Conservation (phyloP, 1,284 basidiomycete genomes). For the Moesziomyces antarcticus region DNA sequence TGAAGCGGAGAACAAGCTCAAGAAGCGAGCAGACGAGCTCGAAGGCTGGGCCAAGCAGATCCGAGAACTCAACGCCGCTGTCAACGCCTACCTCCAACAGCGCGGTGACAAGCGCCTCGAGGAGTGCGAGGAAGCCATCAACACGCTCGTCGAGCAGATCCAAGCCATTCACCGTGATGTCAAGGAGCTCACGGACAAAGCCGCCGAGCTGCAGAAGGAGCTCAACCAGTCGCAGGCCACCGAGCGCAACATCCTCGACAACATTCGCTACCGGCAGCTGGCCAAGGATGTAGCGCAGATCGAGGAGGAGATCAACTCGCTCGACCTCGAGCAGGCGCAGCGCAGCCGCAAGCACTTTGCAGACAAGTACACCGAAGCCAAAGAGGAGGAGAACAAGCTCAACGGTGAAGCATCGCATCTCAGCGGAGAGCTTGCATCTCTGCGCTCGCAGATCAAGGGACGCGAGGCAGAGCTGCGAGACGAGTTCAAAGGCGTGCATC, state of each 20-base stretch:
- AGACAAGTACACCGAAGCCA: conserved; percentile 78
- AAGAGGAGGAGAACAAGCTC: conserved; percentile 78
- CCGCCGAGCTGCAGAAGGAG: conserved; percentile 62
- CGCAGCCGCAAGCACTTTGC: conserved; percentile 78
- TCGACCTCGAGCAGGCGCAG: conserved; percentile 57
- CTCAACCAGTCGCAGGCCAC: conserved; percentile 68
- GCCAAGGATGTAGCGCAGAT: conserved; percentile 76
- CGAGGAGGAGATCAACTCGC: conserved; percentile 76
- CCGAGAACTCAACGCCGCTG: conserved; percentile 34
- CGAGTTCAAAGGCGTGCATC: conserved; percentile 88
- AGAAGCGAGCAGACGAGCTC: conserved; percentile 58
- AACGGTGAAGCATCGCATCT: conserved; percentile 73
- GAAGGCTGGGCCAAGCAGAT: conserved; percentile 54
- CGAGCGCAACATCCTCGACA: conserved; percentile 80
- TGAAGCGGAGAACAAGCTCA: conserved; percentile 72
- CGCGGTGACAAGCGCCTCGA: conserved; percentile 47
- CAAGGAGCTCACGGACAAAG: conserved; percentile 47
- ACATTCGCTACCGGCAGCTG: conserved; percentile 81
- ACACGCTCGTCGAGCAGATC: conserved; percentile 59
- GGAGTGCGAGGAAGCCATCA: conserved; percentile 49
- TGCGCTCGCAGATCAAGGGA: conserved; percentile 66
- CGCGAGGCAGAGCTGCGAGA: conserved; percentile 78
- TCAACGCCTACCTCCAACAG: conserved; percentile 43
- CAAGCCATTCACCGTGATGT: conserved; percentile 35
- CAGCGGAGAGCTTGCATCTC: conserved; percentile 59